These are phyloP conservation scores for Coemansia nantahalensis DNA, from an alignment of 192 early-diverging fungal genomes.

Conservation along the genomic window DNA sequence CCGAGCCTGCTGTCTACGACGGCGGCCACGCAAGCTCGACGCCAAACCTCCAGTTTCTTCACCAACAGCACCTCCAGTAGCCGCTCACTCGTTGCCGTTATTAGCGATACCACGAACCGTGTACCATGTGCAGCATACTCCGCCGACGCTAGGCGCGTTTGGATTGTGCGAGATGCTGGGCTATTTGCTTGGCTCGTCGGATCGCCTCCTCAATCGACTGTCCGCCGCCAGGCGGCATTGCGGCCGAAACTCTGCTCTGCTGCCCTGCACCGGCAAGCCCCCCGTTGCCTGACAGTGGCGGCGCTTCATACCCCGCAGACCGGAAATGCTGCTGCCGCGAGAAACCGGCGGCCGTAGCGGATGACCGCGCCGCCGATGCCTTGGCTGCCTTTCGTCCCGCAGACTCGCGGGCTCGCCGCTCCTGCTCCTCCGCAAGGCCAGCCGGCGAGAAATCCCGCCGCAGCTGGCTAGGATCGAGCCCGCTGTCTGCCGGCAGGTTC, in stretches of 20 bases:
- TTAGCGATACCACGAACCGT: too few relatives aligned
- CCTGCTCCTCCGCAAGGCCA: conserved; percentile 36
- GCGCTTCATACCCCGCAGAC: conserved; percentile 10
- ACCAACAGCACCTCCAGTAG: conserved; percentile 5
- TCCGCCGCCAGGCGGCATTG: conserved; percentile 11
- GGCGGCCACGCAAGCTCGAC: conserved; percentile 1
- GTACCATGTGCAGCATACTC: too few relatives aligned
- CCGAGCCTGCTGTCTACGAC: conserved; percentile 28
- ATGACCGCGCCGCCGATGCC: conserved; percentile 1
- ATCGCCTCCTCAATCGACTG: conserved; percentile 37
- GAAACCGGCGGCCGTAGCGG: conserved; percentile 13
- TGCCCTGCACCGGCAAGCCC: neutral
- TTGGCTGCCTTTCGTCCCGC: conserved; percentile 29
- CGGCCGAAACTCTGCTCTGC: too few relatives aligned
- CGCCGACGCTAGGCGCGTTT: conserved; percentile 2
- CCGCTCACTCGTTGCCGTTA: neutral
- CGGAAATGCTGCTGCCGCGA: conserved; percentile 29
- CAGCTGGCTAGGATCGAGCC: conserved; percentile 62
- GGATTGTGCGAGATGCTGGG: conserved; percentile 28
- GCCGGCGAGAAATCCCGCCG: conserved; percentile 29
- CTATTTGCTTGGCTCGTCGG: conserved; percentile 41
- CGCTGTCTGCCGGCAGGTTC: conserved; percentile 62
- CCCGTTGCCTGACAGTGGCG: neutral
- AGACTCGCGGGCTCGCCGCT: conserved; percentile 34
- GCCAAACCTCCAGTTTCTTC: conserved; percentile 3